Conservation (phyloP, 129 eudicot species). For the Flaveria trinervia region DNA sequence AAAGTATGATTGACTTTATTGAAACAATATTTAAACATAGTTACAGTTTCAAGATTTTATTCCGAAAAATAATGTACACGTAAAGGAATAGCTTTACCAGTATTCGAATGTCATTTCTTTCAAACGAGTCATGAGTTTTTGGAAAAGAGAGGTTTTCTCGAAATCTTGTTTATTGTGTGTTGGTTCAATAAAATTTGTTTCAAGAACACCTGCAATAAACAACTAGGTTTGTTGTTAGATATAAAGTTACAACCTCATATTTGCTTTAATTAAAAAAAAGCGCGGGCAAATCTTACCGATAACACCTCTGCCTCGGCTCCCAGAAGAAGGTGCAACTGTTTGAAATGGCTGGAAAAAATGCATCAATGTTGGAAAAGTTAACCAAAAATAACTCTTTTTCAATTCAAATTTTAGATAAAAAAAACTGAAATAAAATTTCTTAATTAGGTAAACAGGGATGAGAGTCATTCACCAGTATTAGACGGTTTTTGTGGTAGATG, state of each 20-base stretch:
- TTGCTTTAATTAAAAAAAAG: not conserved
- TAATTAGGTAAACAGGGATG: conserved; percentile 4
- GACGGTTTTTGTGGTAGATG: conserved; percentile 92
- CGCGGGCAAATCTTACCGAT: conserved; percentile 53
- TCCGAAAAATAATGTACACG: not conserved
- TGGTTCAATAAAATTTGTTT: conserved; percentile 86
- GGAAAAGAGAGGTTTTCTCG: conserved; percentile 80
- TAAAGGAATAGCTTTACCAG: conserved; percentile 48
- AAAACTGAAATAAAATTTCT: not conserved
- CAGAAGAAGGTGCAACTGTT: conserved; percentile 48
- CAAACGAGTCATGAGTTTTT: conserved; percentile 77
- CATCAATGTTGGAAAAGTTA: not conserved
- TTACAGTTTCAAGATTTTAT: too few species aligned
- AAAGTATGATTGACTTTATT: not conserved
- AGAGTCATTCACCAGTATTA: conserved; percentile 66
- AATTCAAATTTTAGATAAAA: not conserved
- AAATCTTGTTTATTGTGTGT: conserved; percentile 93
- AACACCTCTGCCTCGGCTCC: conserved; percentile 86
- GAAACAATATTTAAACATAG: too few species aligned
- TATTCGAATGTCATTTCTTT: conserved; percentile 90
- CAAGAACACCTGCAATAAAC: conserved; percentile 64
- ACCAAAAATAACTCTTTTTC: not conserved
- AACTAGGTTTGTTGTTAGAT: not conserved
- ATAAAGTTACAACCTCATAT: not conserved
- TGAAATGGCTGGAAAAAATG: conserved; percentile 55